Conservation (phyloP, 768 basidiomycete species). For the Suillus bovinus region DNA sequence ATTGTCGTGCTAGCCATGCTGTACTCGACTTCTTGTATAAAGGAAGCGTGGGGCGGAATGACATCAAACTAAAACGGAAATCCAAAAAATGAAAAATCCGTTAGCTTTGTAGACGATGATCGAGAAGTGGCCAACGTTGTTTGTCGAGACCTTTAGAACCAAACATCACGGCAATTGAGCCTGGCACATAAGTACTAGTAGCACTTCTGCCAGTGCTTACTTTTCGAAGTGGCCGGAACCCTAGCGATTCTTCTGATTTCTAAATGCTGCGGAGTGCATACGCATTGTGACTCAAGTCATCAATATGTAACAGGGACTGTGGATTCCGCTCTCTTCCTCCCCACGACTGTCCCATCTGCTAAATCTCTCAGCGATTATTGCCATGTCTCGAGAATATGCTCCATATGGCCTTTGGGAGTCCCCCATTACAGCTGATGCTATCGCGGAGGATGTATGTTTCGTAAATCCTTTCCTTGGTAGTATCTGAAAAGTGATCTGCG, state of each 20-base stretch:
- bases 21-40: slow-evolving; percentile 32
- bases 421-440: slow-evolving; percentile 49
- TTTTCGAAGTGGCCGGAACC: background rate
- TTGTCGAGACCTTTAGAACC: slow-evolving; percentile 2
- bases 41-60: slow-evolving; percentile 38
- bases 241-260: background rate
- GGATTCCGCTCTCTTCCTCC: background rate
- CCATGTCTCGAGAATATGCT: slow-evolving; percentile 26
- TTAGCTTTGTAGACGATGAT: background rate
- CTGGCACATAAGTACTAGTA: too few relatives aligned
- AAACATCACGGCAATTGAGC: background rate
- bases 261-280: background rate
- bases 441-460: slow-evolving; percentile 41
- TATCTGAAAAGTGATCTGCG: background rate
- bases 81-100: background rate
- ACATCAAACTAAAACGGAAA: slow-evolving; percentile 20
- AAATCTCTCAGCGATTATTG: background rate
- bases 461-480: slow-evolving; percentile 12
- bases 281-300: background rate
- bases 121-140: slow-evolving; percentile 1
- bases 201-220: background rate
- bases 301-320: background rate
- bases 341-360: background rate
- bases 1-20: slow-evolving; percentile 74
- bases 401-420: slow-evolving; percentile 65